Evolutionary conservation across 148 eudicot species (phyloP).

Genomic region (Rhododendron ferrugineum): DNA sequence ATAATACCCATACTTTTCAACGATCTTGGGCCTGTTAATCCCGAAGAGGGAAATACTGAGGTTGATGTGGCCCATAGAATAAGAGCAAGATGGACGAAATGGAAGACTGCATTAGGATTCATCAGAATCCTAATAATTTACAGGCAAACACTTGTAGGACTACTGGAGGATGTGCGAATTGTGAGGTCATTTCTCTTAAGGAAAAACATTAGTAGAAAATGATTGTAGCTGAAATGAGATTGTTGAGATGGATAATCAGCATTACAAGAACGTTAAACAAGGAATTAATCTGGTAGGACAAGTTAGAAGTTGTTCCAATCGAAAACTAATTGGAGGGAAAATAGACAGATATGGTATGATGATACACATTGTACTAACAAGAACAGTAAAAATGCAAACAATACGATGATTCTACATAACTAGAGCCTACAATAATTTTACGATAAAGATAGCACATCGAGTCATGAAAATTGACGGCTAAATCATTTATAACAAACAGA

Average conservation of each 20-base stretch:
- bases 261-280: neutral
- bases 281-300: neutral
- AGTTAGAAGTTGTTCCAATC: neutral
- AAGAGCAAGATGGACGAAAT: neutral
- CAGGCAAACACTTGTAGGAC: neutral
- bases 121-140: neutral
- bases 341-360: neutral
- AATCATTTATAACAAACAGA: neutral
- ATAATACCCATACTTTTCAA: too few relatives aligned
- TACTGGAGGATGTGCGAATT: neutral
- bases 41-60: neutral
- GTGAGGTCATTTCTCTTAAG: neutral
- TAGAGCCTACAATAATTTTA: neutral
- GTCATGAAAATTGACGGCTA: neutral
- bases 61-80: neutral
- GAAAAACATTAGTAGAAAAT: neutral
- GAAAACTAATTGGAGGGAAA: neutral
- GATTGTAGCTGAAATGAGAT: neutral
- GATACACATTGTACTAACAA: neutral
- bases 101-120: constrained; percentile 1
- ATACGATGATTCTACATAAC: neutral
- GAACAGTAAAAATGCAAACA: neutral
- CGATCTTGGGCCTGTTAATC: too few relatives aligned
- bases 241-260: neutral
- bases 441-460: neutral